phyloP scores from a whole-genome alignment of 495 filamentous ascomycete genomes.

The Daldinia decipiens region DNA sequence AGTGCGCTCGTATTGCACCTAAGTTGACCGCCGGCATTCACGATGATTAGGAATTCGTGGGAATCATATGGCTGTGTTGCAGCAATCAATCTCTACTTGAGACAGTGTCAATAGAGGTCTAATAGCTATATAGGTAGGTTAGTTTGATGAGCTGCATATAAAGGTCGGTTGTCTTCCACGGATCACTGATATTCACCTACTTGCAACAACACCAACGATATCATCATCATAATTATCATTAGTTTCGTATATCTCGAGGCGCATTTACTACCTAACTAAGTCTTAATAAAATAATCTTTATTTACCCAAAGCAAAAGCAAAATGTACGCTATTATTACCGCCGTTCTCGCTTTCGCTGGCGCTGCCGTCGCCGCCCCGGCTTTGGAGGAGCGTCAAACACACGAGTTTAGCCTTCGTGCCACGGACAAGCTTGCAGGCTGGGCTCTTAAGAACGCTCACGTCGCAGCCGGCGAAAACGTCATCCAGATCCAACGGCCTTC shows the following conservation, averaged over 20 bases:
- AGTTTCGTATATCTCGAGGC: no score
- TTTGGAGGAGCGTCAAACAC: neutral
- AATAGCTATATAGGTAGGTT: neutral
- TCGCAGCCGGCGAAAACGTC: slow-evolving; percentile 14
- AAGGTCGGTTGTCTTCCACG: neutral
- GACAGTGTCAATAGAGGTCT: neutral
- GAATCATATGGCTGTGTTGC: neutral
- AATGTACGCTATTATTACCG: neutral
- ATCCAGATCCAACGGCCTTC: slow-evolving; percentile 31
- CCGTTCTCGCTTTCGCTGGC: neutral
- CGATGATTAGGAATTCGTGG: neutral
- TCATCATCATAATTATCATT: neutral
- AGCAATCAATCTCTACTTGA: neutral
- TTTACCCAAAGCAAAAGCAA: neutral
- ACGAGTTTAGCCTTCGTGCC: slow-evolving; percentile 17
- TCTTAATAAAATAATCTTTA: no score
- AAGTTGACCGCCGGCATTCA: neutral
- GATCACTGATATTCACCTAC: neutral
- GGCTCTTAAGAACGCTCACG: slow-evolving; percentile 28
- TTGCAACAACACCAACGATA: neutral
- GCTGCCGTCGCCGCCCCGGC: neutral
- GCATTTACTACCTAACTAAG: no score
- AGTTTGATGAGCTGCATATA: neutral
- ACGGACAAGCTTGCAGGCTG: slow-evolving; percentile 21
- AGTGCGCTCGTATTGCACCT: slow-evolving; percentile 17